phyloP scores from a whole-genome alignment of 176 grass and related monocot species.

The Musa troglodytarum region DNA sequence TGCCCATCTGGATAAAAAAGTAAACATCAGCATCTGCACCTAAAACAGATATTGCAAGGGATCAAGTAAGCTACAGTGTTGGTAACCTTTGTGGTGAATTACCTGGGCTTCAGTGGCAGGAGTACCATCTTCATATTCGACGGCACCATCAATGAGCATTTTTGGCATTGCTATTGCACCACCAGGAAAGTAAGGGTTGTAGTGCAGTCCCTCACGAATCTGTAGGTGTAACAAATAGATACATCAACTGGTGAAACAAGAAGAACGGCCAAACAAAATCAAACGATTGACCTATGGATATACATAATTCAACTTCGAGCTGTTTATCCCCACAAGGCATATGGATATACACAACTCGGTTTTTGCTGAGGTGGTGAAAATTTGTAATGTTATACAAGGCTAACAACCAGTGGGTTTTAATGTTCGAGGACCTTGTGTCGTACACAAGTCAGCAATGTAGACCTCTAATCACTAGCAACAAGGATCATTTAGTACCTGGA shows the following conservation, averaged over 20 bases:
- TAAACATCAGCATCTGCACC: background rate
- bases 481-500: no score
- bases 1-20: constrained; percentile 67
- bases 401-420: no score
- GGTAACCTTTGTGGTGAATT: background rate
- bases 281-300: no score
- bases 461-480: no score
- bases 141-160: constrained; percentile 89
- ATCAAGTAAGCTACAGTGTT: background rate
- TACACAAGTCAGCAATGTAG: background rate
- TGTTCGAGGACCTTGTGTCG: no score
- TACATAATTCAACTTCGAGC: no score
- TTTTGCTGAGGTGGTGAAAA: no score
- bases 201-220: constrained; percentile 92
- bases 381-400: no score
- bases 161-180: constrained; percentile 99
- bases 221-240: constrained; percentile 24
- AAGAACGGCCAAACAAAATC: constrained; percentile 2
- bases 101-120: constrained; percentile 91
- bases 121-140: constrained; percentile 90
- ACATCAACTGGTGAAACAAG: background rate
- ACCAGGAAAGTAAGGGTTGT: constrained; percentile 91
- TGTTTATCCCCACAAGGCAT: no score
- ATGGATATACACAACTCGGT: no score
- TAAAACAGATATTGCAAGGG: background rate